These are phyloP conservation scores for Talaromyces atroroseus DNA, from an alignment of 2,329 filamentous ascomycete species.

Conservation along the genomic window DNA sequence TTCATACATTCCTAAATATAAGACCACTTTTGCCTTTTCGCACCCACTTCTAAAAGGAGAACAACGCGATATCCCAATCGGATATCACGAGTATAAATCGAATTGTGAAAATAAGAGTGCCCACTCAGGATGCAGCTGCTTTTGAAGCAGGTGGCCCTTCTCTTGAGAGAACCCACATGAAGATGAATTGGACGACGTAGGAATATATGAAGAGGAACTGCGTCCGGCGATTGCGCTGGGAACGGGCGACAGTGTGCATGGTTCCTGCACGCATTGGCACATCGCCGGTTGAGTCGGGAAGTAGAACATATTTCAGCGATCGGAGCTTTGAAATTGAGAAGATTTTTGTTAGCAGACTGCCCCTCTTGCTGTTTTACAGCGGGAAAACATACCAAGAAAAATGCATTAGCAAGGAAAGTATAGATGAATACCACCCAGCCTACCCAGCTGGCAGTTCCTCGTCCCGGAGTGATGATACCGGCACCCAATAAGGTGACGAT, in stretches of 20 bases:
- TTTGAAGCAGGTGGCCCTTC: constrained; percentile 40
- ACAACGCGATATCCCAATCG: background rate
- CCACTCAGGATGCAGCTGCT: constrained; percentile 4
- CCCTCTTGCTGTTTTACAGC: background rate
- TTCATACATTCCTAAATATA: constrained; percentile 6
- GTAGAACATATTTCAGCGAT: constrained; percentile 88
- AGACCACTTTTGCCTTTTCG: background rate
- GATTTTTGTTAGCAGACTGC: background rate
- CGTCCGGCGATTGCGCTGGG: constrained; percentile 79
- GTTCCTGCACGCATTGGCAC: constrained; percentile 54
- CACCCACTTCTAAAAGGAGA: background rate
- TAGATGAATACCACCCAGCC: constrained; percentile 88
- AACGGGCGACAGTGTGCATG: constrained; percentile 68
- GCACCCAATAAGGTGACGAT: constrained; percentile 80
- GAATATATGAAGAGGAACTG: constrained; percentile 93
- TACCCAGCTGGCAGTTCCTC: constrained; percentile 79
- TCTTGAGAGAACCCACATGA: constrained; percentile 77
- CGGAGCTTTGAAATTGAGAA: constrained; percentile 61
- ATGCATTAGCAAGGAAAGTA: constrained; percentile 87
- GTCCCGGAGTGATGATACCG: constrained; percentile 70
- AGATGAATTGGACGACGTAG: constrained; percentile 85
- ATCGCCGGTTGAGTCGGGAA: constrained; percentile 72
- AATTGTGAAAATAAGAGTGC: background rate
- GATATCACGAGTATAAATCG: background rate
- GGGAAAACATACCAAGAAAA: constrained; percentile 69